phyloP scores from a whole-genome alignment of 2,329 filamentous ascomycete species.

The Gliomastix tumulicola region DNA sequence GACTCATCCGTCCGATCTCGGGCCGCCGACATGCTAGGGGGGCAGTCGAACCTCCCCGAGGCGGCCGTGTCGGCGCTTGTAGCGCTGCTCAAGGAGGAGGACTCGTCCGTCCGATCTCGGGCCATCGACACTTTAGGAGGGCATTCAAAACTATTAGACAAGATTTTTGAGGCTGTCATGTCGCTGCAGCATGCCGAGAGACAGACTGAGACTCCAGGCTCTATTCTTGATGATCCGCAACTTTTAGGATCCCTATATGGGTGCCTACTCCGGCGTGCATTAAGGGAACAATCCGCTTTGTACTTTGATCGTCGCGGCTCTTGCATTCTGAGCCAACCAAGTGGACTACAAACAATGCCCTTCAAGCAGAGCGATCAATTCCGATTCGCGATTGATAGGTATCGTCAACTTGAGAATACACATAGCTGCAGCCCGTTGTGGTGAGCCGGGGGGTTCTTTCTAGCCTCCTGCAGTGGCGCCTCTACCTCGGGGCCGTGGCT shows the following conservation, averaged over 20 bases:
- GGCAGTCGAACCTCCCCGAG: neutral
- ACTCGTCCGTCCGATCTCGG: neutral
- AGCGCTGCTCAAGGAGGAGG: neutral
- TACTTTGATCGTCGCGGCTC: neutral
- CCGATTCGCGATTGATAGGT: neutral
- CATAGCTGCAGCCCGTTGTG: neutral
- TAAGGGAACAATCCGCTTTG: constrained; percentile 1
- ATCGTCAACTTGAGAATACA: neutral
- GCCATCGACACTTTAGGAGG: constrained; percentile 1
- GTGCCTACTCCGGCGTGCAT: neutral
- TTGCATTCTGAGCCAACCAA: constrained; percentile 1
- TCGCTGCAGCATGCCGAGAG: neutral
- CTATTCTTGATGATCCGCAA: neutral
- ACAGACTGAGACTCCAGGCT: neutral
- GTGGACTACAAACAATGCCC: neutral
- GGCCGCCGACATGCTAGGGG: constrained; percentile 1
- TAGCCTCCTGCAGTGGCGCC: too few relatives aligned
- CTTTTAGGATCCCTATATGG: constrained; percentile 1
- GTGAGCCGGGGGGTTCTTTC: too few relatives aligned
- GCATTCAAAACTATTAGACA: constrained; percentile 3
- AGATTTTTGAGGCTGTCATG: constrained; percentile 1
- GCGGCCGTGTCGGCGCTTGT: neutral
- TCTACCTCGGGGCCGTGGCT: too few relatives aligned
- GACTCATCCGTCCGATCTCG: neutral
- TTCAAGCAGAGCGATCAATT: neutral